Base-by-base conservation (phyloP, 441 rosid genomes). In the Corymbia citriodora region DNA sequence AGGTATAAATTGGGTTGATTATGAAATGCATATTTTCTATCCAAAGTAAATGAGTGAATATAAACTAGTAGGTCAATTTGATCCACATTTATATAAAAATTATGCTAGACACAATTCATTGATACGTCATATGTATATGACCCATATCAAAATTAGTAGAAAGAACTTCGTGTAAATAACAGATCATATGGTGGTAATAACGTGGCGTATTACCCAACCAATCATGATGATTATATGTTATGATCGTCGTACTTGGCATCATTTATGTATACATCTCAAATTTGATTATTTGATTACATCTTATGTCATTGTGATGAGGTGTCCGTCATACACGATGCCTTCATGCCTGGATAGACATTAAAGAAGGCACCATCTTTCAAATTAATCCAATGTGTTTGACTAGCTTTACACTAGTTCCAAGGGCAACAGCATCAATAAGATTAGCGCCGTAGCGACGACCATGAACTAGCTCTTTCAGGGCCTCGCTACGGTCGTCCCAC, bases 391-490 rank as follows among this genome's bases (percentile, higher is more conserved):
- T 68, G 23, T 17, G 17, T 68, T 68, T 1, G 2, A 68, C 45
- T 31, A 70, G 8, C 8, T 70, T 18, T 18, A 33, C 86, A 90
- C 91, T 23, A 4, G 13, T 33, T 33, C 1, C 5, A 45, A 45
- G 90, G 91, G 93, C 29, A 95, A 97, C 91, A 45, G 95, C 4
- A 94, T 85, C 2, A 94, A 89, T 2, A 97, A 97, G 94, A 95
- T 96, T n/a, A 36, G 95, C 91, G 45, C 45, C 1, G 45, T 5
- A 40, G 45, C 1, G n/a, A n/a, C 9, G 95, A 89, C 90, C n/a
- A 95, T 95, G 53, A 90, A 95, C 70, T 98, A 99, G 97, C 63
- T 97, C 63, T 74, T 95, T 12, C 16, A 92, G 63, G 97, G 96
- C 52, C 95, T 96, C 45, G 87, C 72, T 5, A 81, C 86, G 27